Percentiles rank a stretch among this genome's conserved stretches.
phyloP scores from a whole-genome alignment of 2,329 filamentous ascomycete genomes.

The Nothophoma quercina region DNA sequence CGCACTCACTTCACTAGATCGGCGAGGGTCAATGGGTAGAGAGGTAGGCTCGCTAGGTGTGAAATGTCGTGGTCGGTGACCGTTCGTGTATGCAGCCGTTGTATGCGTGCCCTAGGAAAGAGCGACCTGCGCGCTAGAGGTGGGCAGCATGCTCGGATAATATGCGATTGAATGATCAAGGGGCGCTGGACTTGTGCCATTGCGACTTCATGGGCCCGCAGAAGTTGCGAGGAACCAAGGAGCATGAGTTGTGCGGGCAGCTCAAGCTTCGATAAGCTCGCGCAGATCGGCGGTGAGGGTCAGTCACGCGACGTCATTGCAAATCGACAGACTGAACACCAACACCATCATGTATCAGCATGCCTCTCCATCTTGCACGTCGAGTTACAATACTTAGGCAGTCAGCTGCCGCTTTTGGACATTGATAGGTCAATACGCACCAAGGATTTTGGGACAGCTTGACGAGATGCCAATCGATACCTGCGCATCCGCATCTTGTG shows the following conservation, averaged over 20 bases:
- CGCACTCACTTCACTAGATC: conserved; percentile 81
- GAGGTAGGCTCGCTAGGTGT: conserved; percentile 75
- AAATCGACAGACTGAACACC: not conserved
- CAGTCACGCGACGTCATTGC: conserved; percentile 4
- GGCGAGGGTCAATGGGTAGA: conserved; percentile 82
- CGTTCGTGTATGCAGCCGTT: conserved; percentile 48
- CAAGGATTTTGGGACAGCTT: no score
- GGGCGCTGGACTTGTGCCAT: conserved; percentile 46
- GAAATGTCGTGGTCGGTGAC: conserved; percentile 77
- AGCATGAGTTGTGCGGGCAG: not conserved
- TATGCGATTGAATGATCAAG: conserved; percentile 47
- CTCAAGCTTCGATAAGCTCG: conserved; percentile 17
- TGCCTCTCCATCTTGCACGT: no score
- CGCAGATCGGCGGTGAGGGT: conserved; percentile 7
- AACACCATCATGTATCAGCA: no score
- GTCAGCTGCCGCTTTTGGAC: no score
- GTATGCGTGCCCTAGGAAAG: conserved; percentile 25
- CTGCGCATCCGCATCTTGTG: no score
- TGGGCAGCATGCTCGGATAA: conserved; percentile 45
- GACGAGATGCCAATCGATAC: no score
- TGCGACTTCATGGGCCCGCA: not conserved
- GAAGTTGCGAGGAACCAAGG: not conserved
- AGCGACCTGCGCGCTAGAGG: conserved; percentile 26
- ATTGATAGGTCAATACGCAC: no score
- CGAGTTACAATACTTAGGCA: no score